phyloP scores from a whole-genome alignment of 179 eudicot genomes.

The Pouteria campechiana region DNA sequence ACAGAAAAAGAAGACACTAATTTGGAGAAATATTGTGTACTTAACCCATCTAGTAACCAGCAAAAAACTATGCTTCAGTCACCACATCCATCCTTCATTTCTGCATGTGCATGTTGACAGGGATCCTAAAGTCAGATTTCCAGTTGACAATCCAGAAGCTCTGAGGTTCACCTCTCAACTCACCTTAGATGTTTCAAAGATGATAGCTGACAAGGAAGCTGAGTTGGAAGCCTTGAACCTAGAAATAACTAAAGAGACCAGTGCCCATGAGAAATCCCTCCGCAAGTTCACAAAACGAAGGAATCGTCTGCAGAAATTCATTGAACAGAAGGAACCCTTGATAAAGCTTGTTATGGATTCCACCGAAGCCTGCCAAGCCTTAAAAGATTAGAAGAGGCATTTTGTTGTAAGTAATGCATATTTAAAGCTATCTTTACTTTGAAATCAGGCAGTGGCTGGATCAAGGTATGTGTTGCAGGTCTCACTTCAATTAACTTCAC shows the following conservation, averaged over 20 bases:
- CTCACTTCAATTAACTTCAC: too few relatives aligned
- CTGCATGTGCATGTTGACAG: constrained; percentile 9
- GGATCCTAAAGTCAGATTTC: constrained; percentile 30
- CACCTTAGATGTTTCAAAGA: background rate
- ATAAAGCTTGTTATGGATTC: too few relatives aligned
- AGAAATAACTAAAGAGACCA: background rate
- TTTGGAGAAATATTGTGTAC: background rate
- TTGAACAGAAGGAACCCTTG: constrained; percentile 3
- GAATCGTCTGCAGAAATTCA: constrained; percentile 1
- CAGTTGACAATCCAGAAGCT: constrained; percentile 8
- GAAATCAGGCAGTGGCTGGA: too few relatives aligned
- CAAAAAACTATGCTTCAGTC: too few relatives aligned
- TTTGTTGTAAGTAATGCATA: too few relatives aligned
- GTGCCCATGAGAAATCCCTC: background rate
- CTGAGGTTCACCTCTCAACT: constrained; percentile 1
- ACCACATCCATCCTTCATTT: background rate
- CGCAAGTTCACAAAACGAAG: background rate
- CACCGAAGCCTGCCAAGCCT: too few relatives aligned
- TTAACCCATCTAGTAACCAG: background rate
- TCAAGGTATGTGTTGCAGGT: too few relatives aligned
- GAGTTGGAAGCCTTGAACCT: background rate
- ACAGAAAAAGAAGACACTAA: background rate
- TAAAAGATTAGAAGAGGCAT: too few relatives aligned
- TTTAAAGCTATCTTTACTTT: too few relatives aligned
- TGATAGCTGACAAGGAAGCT: constrained; percentile 3